Evolutionary conservation across 352 stramenopile genomes (phyloP).

Genomic region (Pythium dissimile): DNA sequence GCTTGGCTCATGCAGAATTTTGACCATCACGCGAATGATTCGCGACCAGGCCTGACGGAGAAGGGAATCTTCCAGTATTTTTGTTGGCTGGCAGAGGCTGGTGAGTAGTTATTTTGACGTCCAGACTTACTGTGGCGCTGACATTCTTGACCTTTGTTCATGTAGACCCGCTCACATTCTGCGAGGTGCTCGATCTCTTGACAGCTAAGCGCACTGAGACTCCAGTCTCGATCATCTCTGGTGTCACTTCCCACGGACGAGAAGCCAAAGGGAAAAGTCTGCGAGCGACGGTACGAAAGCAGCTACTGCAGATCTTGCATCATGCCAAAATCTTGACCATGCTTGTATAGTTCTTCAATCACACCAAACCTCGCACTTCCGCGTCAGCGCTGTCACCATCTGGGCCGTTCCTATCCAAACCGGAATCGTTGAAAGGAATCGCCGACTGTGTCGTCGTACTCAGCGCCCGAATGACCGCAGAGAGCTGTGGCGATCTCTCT

Average conservation of each 20-base stretch:
- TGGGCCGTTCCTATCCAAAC: neutral
- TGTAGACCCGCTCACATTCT: constrained; percentile 57
- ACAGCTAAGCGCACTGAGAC: constrained; percentile 62
- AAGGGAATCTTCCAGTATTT: constrained; percentile 66
- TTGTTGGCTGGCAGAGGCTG: constrained; percentile 59
- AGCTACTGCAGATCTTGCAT: too few relatives aligned
- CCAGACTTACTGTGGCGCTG: neutral
- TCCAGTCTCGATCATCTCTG: constrained; percentile 20
- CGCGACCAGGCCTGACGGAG: constrained; percentile 33
- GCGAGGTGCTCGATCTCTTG: constrained; percentile 49
- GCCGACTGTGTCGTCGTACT: constrained; percentile 64
- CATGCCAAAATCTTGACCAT: neutral
- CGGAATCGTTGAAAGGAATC: constrained; percentile 18
- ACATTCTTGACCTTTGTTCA: neutral
- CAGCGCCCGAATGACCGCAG: constrained; percentile 37
- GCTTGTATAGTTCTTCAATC: constrained; percentile 6
- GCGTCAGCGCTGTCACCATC: constrained; percentile 5
- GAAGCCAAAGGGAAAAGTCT: constrained; percentile 16
- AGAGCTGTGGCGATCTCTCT: constrained; percentile 29
- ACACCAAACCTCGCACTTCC: constrained; percentile 3
- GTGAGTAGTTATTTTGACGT: too few relatives aligned
- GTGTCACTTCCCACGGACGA: constrained; percentile 6
- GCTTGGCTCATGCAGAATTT: constrained; percentile 59
- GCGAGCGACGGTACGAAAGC: constrained; percentile 12
- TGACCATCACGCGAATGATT: constrained; percentile 24